Evolutionary conservation across 2,329 filamentous ascomycete genomes (phyloP).

Genomic region (Ophiognomonia clavigignenti-juglandacearum): DNA sequence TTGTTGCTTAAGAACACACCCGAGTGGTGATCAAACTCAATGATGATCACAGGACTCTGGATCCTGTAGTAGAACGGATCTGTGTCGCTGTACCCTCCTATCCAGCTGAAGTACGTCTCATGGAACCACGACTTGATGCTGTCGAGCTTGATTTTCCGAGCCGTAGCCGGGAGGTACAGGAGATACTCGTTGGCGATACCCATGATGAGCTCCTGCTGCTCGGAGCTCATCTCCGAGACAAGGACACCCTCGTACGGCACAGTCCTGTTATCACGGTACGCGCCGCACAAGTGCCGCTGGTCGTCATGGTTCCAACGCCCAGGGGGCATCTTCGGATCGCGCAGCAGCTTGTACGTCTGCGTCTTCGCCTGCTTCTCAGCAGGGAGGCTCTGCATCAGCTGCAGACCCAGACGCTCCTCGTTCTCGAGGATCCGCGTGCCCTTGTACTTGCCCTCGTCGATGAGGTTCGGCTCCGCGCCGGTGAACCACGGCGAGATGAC

Average conservation of each 20-base stretch:
- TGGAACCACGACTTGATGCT: slow-evolving; percentile 50
- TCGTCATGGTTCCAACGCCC: slow-evolving; percentile 78
- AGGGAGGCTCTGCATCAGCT: slow-evolving; percentile 62
- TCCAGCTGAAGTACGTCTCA: slow-evolving; percentile 81
- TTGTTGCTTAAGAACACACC: slow-evolving; percentile 72
- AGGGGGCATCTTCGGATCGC: slow-evolving; percentile 60
- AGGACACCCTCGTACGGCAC: slow-evolving; percentile 69
- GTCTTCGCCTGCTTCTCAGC: slow-evolving; percentile 41
- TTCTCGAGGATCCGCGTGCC: slow-evolving; percentile 62
- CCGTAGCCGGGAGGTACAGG: slow-evolving; percentile 57
- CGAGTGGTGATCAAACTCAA: slow-evolving; percentile 77
- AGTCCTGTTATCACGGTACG: slow-evolving; percentile 71
- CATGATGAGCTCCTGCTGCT: slow-evolving; percentile 51
- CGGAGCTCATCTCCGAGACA: slow-evolving; percentile 40
- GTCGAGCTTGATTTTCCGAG: slow-evolving; percentile 49
- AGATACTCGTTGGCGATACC: slow-evolving; percentile 60
- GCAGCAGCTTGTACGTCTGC: slow-evolving; percentile 54
- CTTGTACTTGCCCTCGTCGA: slow-evolving; percentile 57
- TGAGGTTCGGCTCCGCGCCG: slow-evolving; percentile 72
- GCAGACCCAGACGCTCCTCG: slow-evolving; percentile 61
- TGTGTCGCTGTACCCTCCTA: slow-evolving; percentile 60
- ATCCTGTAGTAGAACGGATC: slow-evolving; percentile 76
- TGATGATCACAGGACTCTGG: slow-evolving; percentile 68
- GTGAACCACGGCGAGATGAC: slow-evolving; percentile 72
- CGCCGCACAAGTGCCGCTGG: slow-evolving; percentile 72